Evolutionary conservation across 768 basidiomycete species (phyloP).

Genomic region (Cantharellus cinnabarinus): DNA sequence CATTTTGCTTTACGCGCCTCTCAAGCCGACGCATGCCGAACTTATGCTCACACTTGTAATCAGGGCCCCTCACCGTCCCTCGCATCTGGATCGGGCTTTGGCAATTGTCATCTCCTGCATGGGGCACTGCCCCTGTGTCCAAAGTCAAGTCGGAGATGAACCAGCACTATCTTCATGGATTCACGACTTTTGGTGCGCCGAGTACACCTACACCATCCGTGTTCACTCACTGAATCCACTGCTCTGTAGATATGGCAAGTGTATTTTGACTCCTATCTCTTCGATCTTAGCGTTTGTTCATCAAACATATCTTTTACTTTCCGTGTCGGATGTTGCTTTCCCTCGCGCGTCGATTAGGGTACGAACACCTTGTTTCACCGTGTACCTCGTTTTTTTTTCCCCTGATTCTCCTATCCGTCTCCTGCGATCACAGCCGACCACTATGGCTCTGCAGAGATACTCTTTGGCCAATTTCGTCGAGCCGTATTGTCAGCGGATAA

Average conservation of each 20-base stretch:
- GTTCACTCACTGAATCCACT: no score
- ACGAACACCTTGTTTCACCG: neutral
- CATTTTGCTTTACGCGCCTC: no score
- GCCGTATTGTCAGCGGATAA: neutral
- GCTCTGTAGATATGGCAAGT: no score
- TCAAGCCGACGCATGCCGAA: neutral
- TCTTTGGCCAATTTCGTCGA: slow-evolving; percentile 29
- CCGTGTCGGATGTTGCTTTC: neutral
- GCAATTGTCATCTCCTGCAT: slow-evolving; percentile 73
- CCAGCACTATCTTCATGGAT: slow-evolving; percentile 40
- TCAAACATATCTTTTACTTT: neutral
- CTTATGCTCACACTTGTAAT: neutral
- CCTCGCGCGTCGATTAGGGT: neutral
- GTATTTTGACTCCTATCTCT: no score
- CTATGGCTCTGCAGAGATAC: slow-evolving; percentile 65
- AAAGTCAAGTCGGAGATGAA: slow-evolving; percentile 50
- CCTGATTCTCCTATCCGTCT: neutral
- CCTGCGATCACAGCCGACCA: slow-evolving; percentile 37
- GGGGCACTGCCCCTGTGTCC: slow-evolving; percentile 51
- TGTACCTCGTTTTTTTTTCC: neutral
- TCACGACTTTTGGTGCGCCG: slow-evolving; percentile 29
- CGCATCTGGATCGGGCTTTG: slow-evolving; percentile 63
- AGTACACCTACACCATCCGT: no score
- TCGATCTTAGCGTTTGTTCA: no score
- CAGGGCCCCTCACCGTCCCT: slow-evolving; percentile 19